Evolutionary conservation across 83 land plant species (phyloP), one percentile per base, ranked within the genome.

Genomic region (Thuja plicata): DNA sequence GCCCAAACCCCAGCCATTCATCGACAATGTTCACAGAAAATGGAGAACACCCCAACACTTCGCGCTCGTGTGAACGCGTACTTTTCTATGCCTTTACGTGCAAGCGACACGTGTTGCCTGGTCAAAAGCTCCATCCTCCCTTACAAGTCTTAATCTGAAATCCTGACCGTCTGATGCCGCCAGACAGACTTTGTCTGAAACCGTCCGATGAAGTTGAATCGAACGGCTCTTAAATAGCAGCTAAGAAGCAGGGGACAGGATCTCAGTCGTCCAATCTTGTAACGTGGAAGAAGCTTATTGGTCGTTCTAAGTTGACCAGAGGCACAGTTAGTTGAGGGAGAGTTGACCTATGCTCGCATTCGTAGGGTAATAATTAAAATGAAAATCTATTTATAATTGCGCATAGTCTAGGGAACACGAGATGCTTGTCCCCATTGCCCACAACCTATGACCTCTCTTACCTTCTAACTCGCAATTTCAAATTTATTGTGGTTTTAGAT

Each of bases 1-100:
- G 54, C 34, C 52, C 85, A 83, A 83, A 83, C 85, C 85, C 85
- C 85, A 48, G 85, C 85, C 55, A 83, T n/a, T 46, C 15, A 48
- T 46, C 27, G n/a, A 1, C 79, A 76, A 12, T 3, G 15, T 16
- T 11, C 19, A 34, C 79, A 76, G 35, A 35, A 76, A 76, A 76
- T 24, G 8, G n/a, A 24, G 73, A 66, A 27, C 21, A 66, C 8
- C n/a, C 9, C n/a, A 27, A 66, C 71, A 24, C 73, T 66, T 13
- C 48, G 21, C 48, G 41, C 84, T 43, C 48, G 48, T 80, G 84
- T 80, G 84, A 80, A 80, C 19, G 30, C 2, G 84, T 80, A 80
- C 83, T 80, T 80, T 80, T 24, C 24, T 3, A 80, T 40, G 3
- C 84, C 48, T 80, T 40, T 80, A 15, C 48, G 24, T 80, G 12